Evolutionary conservation across 2,329 filamentous ascomycete species (phyloP).

Genomic region (Furcasterigmium furcatum): DNA sequence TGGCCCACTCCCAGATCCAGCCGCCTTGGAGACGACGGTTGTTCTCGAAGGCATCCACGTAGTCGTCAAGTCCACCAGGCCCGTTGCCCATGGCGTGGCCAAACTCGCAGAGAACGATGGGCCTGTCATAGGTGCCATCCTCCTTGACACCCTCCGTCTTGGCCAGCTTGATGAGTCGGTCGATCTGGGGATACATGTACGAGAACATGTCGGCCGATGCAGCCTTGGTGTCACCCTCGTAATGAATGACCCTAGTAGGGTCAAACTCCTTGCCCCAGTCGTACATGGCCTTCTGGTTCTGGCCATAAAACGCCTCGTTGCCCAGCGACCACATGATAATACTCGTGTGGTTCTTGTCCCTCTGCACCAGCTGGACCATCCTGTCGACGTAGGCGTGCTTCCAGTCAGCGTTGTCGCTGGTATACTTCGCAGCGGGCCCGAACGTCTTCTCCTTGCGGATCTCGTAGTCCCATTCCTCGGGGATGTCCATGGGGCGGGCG

Average conservation of each 20-base stretch:
- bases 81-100: constrained; percentile 72
- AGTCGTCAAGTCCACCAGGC: constrained; percentile 66
- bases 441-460: constrained; percentile 57
- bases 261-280: constrained; percentile 57
- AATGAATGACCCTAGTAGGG: constrained; percentile 58
- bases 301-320: constrained; percentile 70
- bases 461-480: constrained; percentile 55
- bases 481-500: constrained; percentile 47
- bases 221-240: constrained; percentile 61
- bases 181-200: constrained; percentile 61
- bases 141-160: constrained; percentile 35
- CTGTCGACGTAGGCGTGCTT: constrained; percentile 65
- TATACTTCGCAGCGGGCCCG: constrained; percentile 51
- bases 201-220: constrained; percentile 62
- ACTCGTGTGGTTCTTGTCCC: constrained; percentile 69
- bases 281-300: constrained; percentile 67
- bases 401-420: constrained; percentile 60
- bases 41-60: constrained; percentile 59
- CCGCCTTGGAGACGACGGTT: constrained; percentile 63
- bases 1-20: constrained; percentile 65
- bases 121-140: constrained; percentile 48
- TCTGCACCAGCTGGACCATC: constrained; percentile 58
- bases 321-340: constrained; percentile 72
- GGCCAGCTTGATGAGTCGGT: constrained; percentile 44
- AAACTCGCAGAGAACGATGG: constrained; percentile 57